Base-by-base conservation (phyloP, 148 eudicot genomes). In the Rhododendron mucronatum region DNA sequence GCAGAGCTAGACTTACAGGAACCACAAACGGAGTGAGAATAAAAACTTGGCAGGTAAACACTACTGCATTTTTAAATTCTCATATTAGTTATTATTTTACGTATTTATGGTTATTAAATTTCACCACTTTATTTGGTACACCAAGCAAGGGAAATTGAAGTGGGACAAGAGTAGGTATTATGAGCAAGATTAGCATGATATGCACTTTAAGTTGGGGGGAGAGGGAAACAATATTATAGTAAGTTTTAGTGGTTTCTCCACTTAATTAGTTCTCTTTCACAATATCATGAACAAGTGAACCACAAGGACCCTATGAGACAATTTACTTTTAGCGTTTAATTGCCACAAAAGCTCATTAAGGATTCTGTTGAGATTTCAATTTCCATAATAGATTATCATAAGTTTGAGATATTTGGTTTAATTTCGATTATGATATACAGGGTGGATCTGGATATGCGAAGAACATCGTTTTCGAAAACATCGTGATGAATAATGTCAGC, bases 11-110 rank as follows among this genome's bases (percentile, higher is more conserved):
- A 80, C 86, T 97, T 45, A 86, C 86, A 28, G 95, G 96, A 85
- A 94, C 98, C 37, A 91, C 90, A 20, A 94, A 97, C 88, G 99
- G 99, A 33, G 92, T 95, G 7, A 89, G 99, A 87, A 95, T 97
- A 53, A 97, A 97, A 89, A 93, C 96, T 85, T 97, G 99, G 99
- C 99, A 94, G 99, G 99, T 96, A 84, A 67, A 93, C 79, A 67
- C 65, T 20, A 18, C 9, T 21, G 39, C 45, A 23, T 69, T 73
- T 73, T 77, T 47, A 55, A 33, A 4, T 80, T 37, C 85, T 65
- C 16, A 41, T 86, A 39, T 77, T 44, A 71, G 45, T 86, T 50
- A 39, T 33, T 55, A 23, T 63, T 26, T 65, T 35, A 63, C 51
- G 69, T 78, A 8, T 9, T 16, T 23, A n/a, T 78, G 20, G 16